Evolutionary conservation across 768 basidiomycete species (phyloP).

Genomic region (Tulasnella sp.): DNA sequence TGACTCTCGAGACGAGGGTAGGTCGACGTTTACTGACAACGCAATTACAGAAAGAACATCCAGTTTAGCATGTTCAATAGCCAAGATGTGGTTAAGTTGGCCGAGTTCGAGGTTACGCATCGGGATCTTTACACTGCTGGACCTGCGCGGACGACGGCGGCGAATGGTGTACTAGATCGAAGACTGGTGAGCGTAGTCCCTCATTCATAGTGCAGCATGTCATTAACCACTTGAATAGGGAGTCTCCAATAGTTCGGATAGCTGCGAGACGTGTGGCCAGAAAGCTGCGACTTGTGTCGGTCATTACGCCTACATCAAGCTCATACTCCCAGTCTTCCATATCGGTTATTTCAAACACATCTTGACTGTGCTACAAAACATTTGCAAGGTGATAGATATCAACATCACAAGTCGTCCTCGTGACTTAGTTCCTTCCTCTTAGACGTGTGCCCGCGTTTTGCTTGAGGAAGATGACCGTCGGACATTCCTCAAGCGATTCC

Average conservation of each 20-base stretch:
- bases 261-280: conserved; percentile 94
- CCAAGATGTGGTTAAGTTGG: conserved; percentile 90
- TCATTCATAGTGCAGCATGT: neutral
- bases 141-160: conserved; percentile 74
- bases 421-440: neutral
- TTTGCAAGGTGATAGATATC: conserved; percentile 72
- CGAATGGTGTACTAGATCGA: conserved; percentile 86
- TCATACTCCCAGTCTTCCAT: conserved; percentile 94
- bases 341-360: conserved; percentile 98
- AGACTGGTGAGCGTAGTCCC: conserved; percentile 59
- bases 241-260: conserved; percentile 65
- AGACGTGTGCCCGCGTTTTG: conserved; percentile 85
- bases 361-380: conserved; percentile 85
- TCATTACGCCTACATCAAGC: conserved; percentile 97
- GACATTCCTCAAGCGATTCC: conserved; percentile 78
- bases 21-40: neutral
- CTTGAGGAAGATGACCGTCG: conserved; percentile 83
- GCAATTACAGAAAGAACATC: conserved; percentile 67
- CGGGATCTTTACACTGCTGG: conserved; percentile 77
- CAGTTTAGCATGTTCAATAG: conserved; percentile 92
- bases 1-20: neutral
- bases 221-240: conserved; percentile 46
- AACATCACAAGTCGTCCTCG: neutral
- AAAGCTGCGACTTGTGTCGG: conserved; percentile 92
- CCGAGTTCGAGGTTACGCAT: conserved; percentile 93